These are phyloP conservation scores for Colletotrichum melonis DNA, from an alignment of 2,329 filamentous ascomycete genomes.

Conservation along the genomic window DNA sequence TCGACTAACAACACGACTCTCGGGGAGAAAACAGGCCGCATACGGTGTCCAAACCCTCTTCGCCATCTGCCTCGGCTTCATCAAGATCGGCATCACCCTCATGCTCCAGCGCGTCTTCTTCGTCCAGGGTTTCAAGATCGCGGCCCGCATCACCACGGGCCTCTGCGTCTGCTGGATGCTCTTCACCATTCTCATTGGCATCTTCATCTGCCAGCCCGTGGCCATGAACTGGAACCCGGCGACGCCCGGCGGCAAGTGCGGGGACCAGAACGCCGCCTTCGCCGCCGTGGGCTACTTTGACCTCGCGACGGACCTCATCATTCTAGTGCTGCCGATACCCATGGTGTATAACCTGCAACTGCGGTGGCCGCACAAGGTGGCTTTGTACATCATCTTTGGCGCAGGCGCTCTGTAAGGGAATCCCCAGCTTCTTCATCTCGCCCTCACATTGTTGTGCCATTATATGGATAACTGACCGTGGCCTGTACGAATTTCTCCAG, in stretches of 20 bases:
- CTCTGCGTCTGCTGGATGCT: constrained; percentile 11
- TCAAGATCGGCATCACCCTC: constrained; percentile 19
- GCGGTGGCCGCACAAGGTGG: constrained; percentile 43
- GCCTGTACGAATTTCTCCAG: neutral
- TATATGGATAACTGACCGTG: neutral
- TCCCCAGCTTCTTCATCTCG: neutral
- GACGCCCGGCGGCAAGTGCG: constrained; percentile 46
- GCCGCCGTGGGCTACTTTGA: constrained; percentile 44
- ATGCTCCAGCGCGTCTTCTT: constrained; percentile 19
- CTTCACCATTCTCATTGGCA: constrained; percentile 1
- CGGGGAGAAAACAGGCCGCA: neutral
- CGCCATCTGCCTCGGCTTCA: constrained; percentile 12
- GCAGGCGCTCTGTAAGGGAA: constrained; percentile 45
- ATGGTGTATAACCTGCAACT: constrained; percentile 45
- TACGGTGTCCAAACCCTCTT: constrained; percentile 7
- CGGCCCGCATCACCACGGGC: neutral
- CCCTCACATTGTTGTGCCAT: neutral
- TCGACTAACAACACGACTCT: neutral
- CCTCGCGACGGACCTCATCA: constrained; percentile 44
- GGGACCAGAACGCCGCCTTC: constrained; percentile 43
- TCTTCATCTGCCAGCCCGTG: constrained; percentile 48
- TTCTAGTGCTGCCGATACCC: constrained; percentile 46
- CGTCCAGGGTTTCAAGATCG: neutral
- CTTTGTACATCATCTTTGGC: constrained; percentile 43
- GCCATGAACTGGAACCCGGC: constrained; percentile 47